Percentiles rank a stretch among this genome's conserved stretches.
Evolutionary conservation across 2,329 filamentous ascomycete species (phyloP).

Genomic region (Colletotrichum somersetense): DNA sequence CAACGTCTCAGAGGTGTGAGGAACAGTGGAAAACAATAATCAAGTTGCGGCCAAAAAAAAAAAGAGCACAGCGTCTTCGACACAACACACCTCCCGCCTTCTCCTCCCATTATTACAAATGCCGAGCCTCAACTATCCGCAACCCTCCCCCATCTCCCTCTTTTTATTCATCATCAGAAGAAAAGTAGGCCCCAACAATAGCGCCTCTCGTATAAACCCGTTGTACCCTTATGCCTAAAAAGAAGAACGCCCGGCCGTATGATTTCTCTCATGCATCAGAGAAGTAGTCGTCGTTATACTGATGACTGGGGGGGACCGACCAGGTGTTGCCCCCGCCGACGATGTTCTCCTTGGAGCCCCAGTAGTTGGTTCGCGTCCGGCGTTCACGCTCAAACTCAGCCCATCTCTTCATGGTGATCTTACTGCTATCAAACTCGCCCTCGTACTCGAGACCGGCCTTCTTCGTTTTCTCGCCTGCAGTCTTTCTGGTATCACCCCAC

Average conservation of each 20-base stretch:
- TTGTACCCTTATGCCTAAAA: slow-evolving; percentile 33
- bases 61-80: slow-evolving; percentile 6
- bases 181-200: slow-evolving; percentile 22
- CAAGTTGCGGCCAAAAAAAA: neutral
- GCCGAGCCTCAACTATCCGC: slow-evolving; percentile 28
- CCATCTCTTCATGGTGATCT: slow-evolving; percentile 99
- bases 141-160: neutral
- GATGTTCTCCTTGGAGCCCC: slow-evolving; percentile 66
- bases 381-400: slow-evolving; percentile 88
- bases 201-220: slow-evolving; percentile 39
- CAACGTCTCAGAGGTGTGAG: neutral
- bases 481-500: slow-evolving; percentile 98
- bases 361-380: slow-evolving; percentile 63
- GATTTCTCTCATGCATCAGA: slow-evolving; percentile 60
- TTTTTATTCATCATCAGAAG: slow-evolving; percentile 27
- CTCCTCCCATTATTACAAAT: slow-evolving; percentile 36
- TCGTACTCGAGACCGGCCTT: slow-evolving; percentile 89
- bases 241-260: slow-evolving; percentile 35
- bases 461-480: slow-evolving; percentile 88
- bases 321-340: slow-evolving; percentile 57
- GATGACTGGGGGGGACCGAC: slow-evolving; percentile 58
- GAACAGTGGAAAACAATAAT: neutral
- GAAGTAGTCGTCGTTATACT: slow-evolving; percentile 68
- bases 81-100: slow-evolving; percentile 14
- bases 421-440: slow-evolving; percentile 97